Base-by-base conservation (phyloP, 306 rosid genomes). In the Fragaria nilgerrensis region DNA sequence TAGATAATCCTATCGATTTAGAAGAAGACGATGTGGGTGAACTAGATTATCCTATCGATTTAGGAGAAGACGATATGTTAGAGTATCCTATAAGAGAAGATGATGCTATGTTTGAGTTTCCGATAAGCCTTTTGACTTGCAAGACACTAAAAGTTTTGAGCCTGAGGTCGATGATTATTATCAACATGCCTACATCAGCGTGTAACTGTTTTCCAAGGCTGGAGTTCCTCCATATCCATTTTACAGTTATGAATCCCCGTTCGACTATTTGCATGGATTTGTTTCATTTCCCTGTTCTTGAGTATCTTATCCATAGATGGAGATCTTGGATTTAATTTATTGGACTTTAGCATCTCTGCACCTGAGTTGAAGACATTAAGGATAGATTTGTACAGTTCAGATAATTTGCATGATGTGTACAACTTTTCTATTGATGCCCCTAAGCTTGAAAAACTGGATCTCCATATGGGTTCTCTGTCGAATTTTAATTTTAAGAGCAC, bases 41-140 rank as follows among this genome's bases (percentile, higher is more conserved):
- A 36, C 39, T 36, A 36, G 39, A 36, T 36, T 5, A 3, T 36
- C 39, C 7, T 36, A 22, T 7, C 12, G 4, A 55, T 55, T 0
- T 16, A 15, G 20, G n/a, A 55, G 25, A 20, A 8, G 72, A 1
- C 2, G 36, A 27, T 0, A 27, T 4, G 39, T 36, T 4, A 36
- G 6, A 36, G 39, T 36, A 36, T 36, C 39, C 39, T 36, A 36
- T 36, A 36, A 36, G 6, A 36, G 39, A 36, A 36, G 5, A 36
- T 36, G 39, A 36, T 36, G 39, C 5, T 36, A 36, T 27, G n/a
- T 48, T 5, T 48, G 27, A 27, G 25, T 48, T 70, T 22, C 74
- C 74, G 16, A 3, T 0, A 16, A 25, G 74, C 43, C 59, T 70
- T 27, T 70, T 70, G 59, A 70, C 58, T 20, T 70, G 59, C 74